These are phyloP conservation scores for Heliosperma pusillum DNA, from an alignment of 148 eudicot genomes.

Conservation along the genomic window DNA sequence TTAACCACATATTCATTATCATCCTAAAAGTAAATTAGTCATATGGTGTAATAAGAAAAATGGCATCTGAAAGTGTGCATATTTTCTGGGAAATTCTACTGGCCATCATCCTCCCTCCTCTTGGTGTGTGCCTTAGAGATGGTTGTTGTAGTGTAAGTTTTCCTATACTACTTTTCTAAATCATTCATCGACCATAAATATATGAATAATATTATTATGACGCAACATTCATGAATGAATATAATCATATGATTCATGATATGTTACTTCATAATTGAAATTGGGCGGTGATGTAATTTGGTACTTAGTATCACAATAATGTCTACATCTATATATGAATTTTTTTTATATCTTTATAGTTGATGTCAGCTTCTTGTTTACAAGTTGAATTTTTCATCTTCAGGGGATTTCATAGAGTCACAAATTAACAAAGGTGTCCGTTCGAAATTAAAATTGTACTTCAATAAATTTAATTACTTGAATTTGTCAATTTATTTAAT, in stretches of 20 bases:
- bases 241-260: too few species aligned
- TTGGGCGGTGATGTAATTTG: too few species aligned
- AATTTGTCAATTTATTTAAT: not conserved
- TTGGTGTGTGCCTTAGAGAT: constrained; percentile 28
- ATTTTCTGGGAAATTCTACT: constrained; percentile 25
- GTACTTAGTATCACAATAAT: too few species aligned
- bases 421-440: too few species aligned
- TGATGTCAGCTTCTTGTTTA: too few species aligned
- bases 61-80: constrained; percentile 19
- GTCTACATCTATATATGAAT: too few species aligned
- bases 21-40: not conserved
- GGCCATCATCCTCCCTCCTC: constrained; percentile 37
- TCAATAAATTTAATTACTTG: not conserved
- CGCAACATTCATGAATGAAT: too few species aligned
- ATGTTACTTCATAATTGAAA: too few species aligned
- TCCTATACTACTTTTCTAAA: not conserved
- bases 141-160: constrained; percentile 35
- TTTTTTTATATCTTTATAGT: too few species aligned
- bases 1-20: not conserved
- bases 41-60: not conserved
- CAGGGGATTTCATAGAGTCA: not conserved
- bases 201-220: too few species aligned
- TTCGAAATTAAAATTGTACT: too few species aligned
- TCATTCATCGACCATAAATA: too few species aligned
- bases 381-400: not conserved